Percentiles rank a stretch among this genome's conserved stretches.
Conservation (phyloP, 768 basidiomycete species). For the Coprinopsis marcescibilis region DNA sequence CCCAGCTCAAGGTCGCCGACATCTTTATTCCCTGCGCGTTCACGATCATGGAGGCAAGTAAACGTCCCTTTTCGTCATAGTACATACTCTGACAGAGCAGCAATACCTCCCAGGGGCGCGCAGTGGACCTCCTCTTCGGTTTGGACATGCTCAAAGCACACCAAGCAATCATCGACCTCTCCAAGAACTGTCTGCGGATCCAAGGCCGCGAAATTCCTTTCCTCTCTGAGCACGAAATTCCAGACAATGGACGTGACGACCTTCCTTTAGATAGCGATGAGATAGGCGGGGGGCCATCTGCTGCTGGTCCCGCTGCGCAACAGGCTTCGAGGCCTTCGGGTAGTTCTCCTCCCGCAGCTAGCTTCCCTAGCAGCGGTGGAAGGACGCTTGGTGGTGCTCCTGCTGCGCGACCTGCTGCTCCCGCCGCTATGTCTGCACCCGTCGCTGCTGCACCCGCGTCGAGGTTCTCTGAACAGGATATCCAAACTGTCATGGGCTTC, state of each 20-base stretch:
- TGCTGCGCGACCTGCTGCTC: slow-evolving; percentile 7
- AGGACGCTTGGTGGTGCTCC: slow-evolving; percentile 50
- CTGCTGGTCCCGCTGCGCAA: slow-evolving; percentile 12
- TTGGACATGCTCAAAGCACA: slow-evolving; percentile 99
- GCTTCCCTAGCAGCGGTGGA: slow-evolving; percentile 66
- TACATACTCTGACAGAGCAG: neutral
- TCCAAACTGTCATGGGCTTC: slow-evolving; percentile 65
- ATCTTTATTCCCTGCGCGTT: slow-evolving; percentile 85
- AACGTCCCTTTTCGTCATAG: neutral
- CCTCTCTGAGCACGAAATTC: slow-evolving; percentile 91
- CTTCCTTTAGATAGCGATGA: slow-evolving; percentile 15
- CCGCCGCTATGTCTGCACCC: slow-evolving; percentile 16
- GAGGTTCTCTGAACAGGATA: slow-evolving; percentile 51
- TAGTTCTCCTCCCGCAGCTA: slow-evolving; percentile 4
- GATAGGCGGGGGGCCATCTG: slow-evolving; percentile 17
- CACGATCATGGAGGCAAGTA: slow-evolving; percentile 85
- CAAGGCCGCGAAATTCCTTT: slow-evolving; percentile 86
- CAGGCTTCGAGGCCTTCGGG: slow-evolving; percentile 9
- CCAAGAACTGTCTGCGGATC: slow-evolving; percentile 86
- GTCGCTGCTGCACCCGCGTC: slow-evolving; percentile 17
- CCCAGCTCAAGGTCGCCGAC: slow-evolving; percentile 84
- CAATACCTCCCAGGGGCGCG: slow-evolving; percentile 53
- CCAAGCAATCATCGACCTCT: slow-evolving; percentile 92
- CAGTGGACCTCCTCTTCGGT: slow-evolving; percentile 93
- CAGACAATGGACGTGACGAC: slow-evolving; percentile 66